Conservation (phyloP, 2,329 filamentous ascomycete species). For the Fusarium illudens region DNA sequence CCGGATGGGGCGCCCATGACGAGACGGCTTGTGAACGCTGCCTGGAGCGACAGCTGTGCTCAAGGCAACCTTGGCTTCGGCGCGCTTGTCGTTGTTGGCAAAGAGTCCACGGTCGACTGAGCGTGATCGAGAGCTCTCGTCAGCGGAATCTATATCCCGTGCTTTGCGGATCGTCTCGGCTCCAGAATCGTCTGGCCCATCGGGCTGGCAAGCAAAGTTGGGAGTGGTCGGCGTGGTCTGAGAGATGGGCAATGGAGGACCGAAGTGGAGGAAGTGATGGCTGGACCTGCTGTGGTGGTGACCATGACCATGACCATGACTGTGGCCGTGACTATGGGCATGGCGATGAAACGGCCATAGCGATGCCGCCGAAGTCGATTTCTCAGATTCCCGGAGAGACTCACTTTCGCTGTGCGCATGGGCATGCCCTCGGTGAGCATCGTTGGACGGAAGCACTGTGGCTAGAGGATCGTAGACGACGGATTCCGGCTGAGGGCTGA, state of each 20-base stretch:
- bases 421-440: constrained; percentile 36
- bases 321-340: constrained; percentile 48
- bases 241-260: constrained; percentile 36
- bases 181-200: constrained; percentile 54
- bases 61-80: constrained; percentile 69
- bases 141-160: constrained; percentile 52
- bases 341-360: constrained; percentile 51
- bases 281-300: constrained; percentile 46
- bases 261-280: constrained; percentile 53
- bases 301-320: constrained; percentile 38
- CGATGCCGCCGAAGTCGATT: constrained; percentile 38
- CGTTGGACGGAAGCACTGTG: constrained; percentile 47
- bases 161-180: constrained; percentile 48
- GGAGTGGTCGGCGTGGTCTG: constrained; percentile 50
- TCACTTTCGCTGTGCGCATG: constrained; percentile 43
- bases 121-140: constrained; percentile 62
- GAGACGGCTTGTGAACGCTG: constrained; percentile 57
- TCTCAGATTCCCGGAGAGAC: constrained; percentile 33
- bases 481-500: constrained; percentile 37
- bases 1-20: constrained; percentile 56
- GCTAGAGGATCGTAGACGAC: constrained; percentile 53
- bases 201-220: constrained; percentile 45
- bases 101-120: constrained; percentile 72
- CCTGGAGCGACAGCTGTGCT: constrained; percentile 70
- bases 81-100: constrained; percentile 69